phyloP scores from a whole-genome alignment of 345 rosid species.

The Arabidopsis thaliana region TAIR10.1 NC_003076.8:26585501-26586000 shows the following conservation, averaged over 20 bases:
- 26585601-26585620: slow-evolving; percentile 47
- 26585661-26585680: slow-evolving; percentile 65
- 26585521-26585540: slow-evolving; percentile 12
- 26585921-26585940: neutral
- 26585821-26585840: slow-evolving; percentile 16
- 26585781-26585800: slow-evolving; percentile 29
- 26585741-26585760: neutral
- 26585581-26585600: slow-evolving; percentile 19
- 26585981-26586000: slow-evolving; percentile 73
- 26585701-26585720: slow-evolving; percentile 45
- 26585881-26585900: slow-evolving; percentile 25
- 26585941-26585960: slow-evolving; percentile 3
- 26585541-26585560: neutral
- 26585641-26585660: slow-evolving; percentile 72
- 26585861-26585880: neutral
- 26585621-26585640: slow-evolving; percentile 26
- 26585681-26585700: slow-evolving; percentile 64
- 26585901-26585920: slow-evolving; percentile 11
- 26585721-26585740: neutral
- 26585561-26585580: slow-evolving; percentile 32
- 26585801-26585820: slow-evolving; percentile 24
- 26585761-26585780: slow-evolving; percentile 22
- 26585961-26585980: slow-evolving; percentile 37
- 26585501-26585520: slow-evolving; percentile 19
- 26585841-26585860: slow-evolving; percentile 3